phyloP scores from a whole-genome alignment of 179 eudicot genomes.

The Gypsophila paniculata region DNA sequence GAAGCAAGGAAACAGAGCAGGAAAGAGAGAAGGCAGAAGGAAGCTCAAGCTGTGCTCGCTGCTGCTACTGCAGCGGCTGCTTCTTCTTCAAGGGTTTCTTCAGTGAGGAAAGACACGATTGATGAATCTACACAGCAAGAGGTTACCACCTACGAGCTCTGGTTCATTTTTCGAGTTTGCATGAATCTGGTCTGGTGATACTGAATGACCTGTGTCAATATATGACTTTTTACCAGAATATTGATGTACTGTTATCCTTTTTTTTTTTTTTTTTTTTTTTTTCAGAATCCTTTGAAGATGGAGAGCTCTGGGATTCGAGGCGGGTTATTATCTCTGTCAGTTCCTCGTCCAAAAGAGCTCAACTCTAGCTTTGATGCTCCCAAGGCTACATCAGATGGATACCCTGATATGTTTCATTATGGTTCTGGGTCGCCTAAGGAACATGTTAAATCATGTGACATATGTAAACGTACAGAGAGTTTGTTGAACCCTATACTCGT shows the following conservation, averaged over 20 bases:
- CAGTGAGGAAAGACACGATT: constrained; percentile 66
- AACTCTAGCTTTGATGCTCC: constrained; percentile 47
- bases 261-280: constrained; percentile 6
- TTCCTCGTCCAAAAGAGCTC: constrained; percentile 57
- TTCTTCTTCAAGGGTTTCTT: constrained; percentile 78
- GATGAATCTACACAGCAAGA: constrained; percentile 67
- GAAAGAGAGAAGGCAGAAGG: constrained; percentile 86
- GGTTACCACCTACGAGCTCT: constrained; percentile 36
- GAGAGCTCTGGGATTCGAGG: constrained; percentile 43
- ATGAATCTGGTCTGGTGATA: background rate
- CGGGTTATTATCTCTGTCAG: constrained; percentile 35
- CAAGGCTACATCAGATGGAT: constrained; percentile 43
- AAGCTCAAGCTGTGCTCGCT: constrained; percentile 93
- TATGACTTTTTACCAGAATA: background rate
- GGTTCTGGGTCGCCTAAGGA: constrained; percentile 46
- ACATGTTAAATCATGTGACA: constrained; percentile 61
- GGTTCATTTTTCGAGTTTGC: background rate
- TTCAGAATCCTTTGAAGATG: constrained; percentile 49
- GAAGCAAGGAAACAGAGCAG: constrained; percentile 91
- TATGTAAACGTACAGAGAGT: constrained; percentile 81
- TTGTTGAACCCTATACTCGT: constrained; percentile 68
- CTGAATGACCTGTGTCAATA: background rate
- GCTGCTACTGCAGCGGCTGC: constrained; percentile 99
- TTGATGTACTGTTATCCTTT: constrained; percentile 5
- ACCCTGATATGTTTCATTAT: constrained; percentile 42